These are phyloP conservation scores for Cutaneotrichosporon dermatis DNA, from an alignment of 1,284 basidiomycete species.

Conservation along the genomic window DNA sequence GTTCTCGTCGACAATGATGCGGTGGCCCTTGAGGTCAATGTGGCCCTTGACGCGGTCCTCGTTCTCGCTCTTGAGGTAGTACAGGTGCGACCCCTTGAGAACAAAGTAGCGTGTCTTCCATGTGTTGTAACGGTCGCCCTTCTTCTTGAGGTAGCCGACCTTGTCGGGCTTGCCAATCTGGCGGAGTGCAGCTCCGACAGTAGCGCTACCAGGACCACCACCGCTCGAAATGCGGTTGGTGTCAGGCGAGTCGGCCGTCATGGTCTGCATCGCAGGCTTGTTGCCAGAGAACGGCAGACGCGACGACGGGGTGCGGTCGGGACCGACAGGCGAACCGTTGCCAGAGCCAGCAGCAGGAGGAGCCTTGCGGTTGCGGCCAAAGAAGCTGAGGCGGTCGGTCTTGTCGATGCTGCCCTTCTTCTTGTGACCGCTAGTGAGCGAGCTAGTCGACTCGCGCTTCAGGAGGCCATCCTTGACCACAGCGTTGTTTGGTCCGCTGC, in stretches of 20 bases:
- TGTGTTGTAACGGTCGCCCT: conserved; percentile 83
- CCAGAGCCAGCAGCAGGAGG: conserved; percentile 55
- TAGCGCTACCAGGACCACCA: neutral
- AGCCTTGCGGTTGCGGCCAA: conserved; percentile 72
- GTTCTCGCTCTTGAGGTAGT: conserved; percentile 70
- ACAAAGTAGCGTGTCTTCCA: conserved; percentile 94
- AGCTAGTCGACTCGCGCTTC: conserved; percentile 44
- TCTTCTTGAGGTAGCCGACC: conserved; percentile 92
- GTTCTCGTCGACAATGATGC: conserved; percentile 88
- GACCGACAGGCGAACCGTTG: conserved; percentile 18
- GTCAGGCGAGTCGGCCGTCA: conserved; percentile 28
- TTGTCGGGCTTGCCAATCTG: conserved; percentile 86
- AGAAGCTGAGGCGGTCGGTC: conserved; percentile 57
- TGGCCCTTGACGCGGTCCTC: conserved; percentile 94
- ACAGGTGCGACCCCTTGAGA: conserved; percentile 87
- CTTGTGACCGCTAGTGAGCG: conserved; percentile 39
- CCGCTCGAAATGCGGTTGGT: conserved; percentile 17
- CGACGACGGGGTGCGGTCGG: conserved; percentile 21
- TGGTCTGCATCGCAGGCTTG: conserved; percentile 12
- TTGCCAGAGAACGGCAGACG: conserved; percentile 20
- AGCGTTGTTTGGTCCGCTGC: neutral
- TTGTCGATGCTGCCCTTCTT: conserved; percentile 47
- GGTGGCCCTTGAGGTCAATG: conserved; percentile 87
- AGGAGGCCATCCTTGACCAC: conserved; percentile 14
- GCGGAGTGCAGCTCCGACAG: conserved; percentile 58